These are phyloP conservation scores for Clavulina sp. DNA, from an alignment of 768 basidiomycete genomes.

Conservation along the genomic window DNA sequence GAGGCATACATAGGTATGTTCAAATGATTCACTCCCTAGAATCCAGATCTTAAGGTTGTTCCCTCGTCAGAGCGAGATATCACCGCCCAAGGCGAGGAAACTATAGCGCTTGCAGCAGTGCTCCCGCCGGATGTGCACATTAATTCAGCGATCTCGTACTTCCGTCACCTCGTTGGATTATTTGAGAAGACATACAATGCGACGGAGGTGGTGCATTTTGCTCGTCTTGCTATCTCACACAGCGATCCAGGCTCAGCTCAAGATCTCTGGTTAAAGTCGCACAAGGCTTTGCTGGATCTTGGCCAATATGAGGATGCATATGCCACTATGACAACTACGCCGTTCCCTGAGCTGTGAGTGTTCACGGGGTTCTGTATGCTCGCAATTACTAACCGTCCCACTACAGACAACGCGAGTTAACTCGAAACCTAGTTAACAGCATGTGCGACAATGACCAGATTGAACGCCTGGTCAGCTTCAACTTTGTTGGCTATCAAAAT, in stretches of 20 bases:
- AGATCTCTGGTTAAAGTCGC: slow-evolving; percentile 64
- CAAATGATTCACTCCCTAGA: background rate
- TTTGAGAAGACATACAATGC: slow-evolving; percentile 45
- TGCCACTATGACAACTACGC: slow-evolving; percentile 50
- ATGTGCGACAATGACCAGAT: slow-evolving; percentile 87
- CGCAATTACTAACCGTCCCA: background rate
- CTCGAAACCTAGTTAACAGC: slow-evolving; percentile 65
- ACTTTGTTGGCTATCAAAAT: slow-evolving; percentile 67
- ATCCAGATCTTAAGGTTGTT: too few relatives aligned
- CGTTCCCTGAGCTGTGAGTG: slow-evolving; percentile 65
- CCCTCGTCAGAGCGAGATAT: background rate
- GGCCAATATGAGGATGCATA: slow-evolving; percentile 80
- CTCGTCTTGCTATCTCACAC: slow-evolving; percentile 62
- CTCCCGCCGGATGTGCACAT: slow-evolving; percentile 5
- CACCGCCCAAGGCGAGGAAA: slow-evolving; percentile 1
- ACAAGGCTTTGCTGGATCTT: slow-evolving; percentile 55
- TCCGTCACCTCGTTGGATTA: slow-evolving; percentile 54
- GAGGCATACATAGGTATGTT: slow-evolving; percentile 57
- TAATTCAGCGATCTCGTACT: slow-evolving; percentile 42
- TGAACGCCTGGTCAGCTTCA: slow-evolving; percentile 58
- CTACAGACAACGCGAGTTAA: slow-evolving; percentile 61
- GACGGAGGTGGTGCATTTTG: slow-evolving; percentile 52
- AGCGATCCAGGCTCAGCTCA: slow-evolving; percentile 34
- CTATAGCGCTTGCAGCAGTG: background rate
- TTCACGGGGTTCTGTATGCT: background rate